These are phyloP conservation scores for Leccinum incarnatum DNA, from an alignment of 768 basidiomycete species.

Conservation along the genomic window DNA sequence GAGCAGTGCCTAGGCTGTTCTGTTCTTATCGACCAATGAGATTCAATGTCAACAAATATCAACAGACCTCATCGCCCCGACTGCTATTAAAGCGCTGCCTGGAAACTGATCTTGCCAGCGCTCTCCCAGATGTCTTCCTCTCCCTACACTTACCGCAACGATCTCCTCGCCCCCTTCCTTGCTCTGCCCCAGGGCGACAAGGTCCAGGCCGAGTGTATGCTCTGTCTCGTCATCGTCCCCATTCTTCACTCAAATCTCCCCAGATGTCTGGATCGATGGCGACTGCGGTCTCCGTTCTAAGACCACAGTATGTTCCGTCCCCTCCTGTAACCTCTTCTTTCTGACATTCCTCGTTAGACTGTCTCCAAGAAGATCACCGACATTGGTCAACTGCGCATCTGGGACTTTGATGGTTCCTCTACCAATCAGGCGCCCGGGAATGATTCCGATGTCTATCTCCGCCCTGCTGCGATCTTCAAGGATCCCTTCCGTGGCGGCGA, in stretches of 20 bases:
- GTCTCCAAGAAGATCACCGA: slow-evolving; percentile 82
- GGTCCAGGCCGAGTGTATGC: slow-evolving; percentile 89
- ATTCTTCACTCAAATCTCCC: slow-evolving; percentile 4
- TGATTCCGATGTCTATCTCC: slow-evolving; percentile 98
- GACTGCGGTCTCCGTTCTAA: slow-evolving; percentile 93
- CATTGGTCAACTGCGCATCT: slow-evolving; percentile 89
- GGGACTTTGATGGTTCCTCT: slow-evolving; percentile 99
- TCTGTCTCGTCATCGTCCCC: background rate
- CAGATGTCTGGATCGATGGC: slow-evolving; percentile 99
- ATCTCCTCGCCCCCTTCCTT: slow-evolving; percentile 88
- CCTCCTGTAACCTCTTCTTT: background rate
- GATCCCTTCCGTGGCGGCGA: slow-evolving; percentile 99
- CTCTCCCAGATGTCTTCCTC: slow-evolving; percentile 22
- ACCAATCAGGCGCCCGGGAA: slow-evolving; percentile 95
- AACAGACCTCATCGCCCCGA: slow-evolving; percentile 18
- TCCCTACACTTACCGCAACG: slow-evolving; percentile 60
- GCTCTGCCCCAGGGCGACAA: slow-evolving; percentile 87
- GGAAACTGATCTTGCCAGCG: background rate
- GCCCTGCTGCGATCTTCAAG: slow-evolving; percentile 95
- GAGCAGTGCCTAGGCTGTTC: background rate
- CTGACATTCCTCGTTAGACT: slow-evolving; percentile 52
- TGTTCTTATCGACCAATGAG: slow-evolving; percentile 33
- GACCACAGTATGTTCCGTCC: slow-evolving; percentile 67
- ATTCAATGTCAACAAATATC: slow-evolving; percentile 22
- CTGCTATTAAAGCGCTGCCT: slow-evolving; percentile 25